phyloP scores from a whole-genome alignment of 75 land plant species.

The Isoetes taiwanensis region DNA sequence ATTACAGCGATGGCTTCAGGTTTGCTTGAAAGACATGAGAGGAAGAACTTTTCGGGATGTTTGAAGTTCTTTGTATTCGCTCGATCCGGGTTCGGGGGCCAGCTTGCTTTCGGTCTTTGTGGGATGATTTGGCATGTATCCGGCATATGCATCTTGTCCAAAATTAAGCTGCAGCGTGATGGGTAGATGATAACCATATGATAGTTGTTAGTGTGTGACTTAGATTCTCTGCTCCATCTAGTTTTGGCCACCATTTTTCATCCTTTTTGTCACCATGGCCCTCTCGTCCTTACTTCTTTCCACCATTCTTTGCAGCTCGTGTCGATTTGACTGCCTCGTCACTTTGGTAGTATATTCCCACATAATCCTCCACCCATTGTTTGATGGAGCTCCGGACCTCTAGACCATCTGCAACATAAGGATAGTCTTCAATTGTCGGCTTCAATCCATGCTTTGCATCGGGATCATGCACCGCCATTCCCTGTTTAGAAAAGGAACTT shows the following conservation, averaged over 20 bases:
- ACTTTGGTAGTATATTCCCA: slow-evolving; percentile 41
- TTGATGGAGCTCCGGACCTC: slow-evolving; percentile 70
- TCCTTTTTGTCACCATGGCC: slow-evolving; percentile 64
- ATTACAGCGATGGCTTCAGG: slow-evolving; percentile 34
- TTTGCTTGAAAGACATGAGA: slow-evolving; percentile 32
- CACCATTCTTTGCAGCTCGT: slow-evolving; percentile 80
- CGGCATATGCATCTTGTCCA: slow-evolving; percentile 50
- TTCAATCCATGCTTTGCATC: slow-evolving; percentile 19
- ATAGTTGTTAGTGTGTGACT: slow-evolving; percentile 35
- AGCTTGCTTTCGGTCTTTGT: slow-evolving; percentile 17
- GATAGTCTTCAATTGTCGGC: slow-evolving; percentile 75
- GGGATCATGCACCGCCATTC: slow-evolving; percentile 42
- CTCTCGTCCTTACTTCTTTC: slow-evolving; percentile 39
- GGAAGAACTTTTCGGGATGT: slow-evolving; percentile 24
- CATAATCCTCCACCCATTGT: slow-evolving; percentile 43
- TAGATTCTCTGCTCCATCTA: slow-evolving; percentile 24
- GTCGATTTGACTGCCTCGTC: slow-evolving; percentile 36
- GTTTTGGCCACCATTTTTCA: slow-evolving; percentile 48
- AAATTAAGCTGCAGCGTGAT: slow-evolving; percentile 71
- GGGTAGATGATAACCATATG: slow-evolving; percentile 52
- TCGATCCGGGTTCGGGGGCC: slow-evolving; percentile 10
- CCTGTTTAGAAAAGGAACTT: too few species aligned
- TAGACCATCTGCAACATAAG: slow-evolving; percentile 83
- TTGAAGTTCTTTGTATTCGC: slow-evolving; percentile 16
- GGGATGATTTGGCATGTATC: slow-evolving; percentile 53